Conservation (phyloP, 169 alveolate species). For the Plasmodium vinckei region DNA sequence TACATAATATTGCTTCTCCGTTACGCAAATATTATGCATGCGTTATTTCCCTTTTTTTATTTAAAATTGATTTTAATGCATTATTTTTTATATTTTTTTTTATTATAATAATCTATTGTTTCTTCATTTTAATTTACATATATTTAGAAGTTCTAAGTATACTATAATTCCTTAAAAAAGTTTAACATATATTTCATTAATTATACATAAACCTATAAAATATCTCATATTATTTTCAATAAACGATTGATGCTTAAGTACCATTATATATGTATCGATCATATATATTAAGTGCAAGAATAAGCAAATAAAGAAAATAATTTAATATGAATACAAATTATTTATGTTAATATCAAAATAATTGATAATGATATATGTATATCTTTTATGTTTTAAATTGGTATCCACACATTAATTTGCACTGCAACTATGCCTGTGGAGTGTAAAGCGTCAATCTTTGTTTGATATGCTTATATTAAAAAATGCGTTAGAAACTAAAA, state of each 20-base stretch:
- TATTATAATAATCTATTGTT: constrained; percentile 7
- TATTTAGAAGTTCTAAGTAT: too few relatives aligned
- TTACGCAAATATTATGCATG: background rate
- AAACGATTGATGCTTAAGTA: background rate
- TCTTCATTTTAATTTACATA: background rate
- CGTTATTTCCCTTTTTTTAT: constrained; percentile 11
- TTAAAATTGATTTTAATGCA: constrained; percentile 2
- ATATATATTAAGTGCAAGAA: background rate
- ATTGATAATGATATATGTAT: too few relatives aligned
- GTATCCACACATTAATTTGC: too few relatives aligned
- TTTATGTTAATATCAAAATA: background rate
- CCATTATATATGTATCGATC: too few relatives aligned
- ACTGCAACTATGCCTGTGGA: too few relatives aligned
- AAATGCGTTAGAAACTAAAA: too few relatives aligned
- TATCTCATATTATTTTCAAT: background rate
- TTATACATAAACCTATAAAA: background rate
- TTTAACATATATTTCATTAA: background rate
- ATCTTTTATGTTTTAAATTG: too few relatives aligned
- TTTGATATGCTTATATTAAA: too few relatives aligned
- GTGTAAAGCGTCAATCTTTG: too few relatives aligned
- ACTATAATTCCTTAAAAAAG: too few relatives aligned
- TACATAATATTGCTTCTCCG: background rate
- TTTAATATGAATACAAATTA: background rate
- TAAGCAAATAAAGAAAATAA: background rate
- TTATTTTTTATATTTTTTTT: constrained; percentile 1